phyloP scores from a whole-genome alignment of 192 early-diverging fungal genomes.

The Phycomyces blakesleeanus region DNA sequence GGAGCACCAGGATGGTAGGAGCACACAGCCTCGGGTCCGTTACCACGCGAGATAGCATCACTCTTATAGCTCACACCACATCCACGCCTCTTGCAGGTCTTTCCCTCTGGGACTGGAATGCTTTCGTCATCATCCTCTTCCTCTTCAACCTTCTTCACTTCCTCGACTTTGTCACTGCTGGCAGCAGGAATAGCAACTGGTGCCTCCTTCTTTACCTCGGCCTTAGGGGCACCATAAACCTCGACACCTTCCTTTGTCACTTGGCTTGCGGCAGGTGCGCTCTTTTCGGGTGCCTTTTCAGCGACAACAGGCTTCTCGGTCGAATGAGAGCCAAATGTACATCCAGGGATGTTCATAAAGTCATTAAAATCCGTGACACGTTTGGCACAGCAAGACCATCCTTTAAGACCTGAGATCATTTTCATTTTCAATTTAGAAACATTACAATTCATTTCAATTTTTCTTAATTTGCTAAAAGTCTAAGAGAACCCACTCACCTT shows the following conservation, averaged over 20 bases:
- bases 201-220: constrained; percentile 21
- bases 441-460: no score
- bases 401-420: constrained; percentile 54
- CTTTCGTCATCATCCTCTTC: constrained; percentile 71
- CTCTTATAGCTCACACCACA: constrained; percentile 69
- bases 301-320: constrained; percentile 25
- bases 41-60: constrained; percentile 50
- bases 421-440: neutral
- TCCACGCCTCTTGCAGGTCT: constrained; percentile 79
- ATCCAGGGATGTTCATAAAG: constrained; percentile 87
- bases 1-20: constrained; percentile 85
- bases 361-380: constrained; percentile 89
- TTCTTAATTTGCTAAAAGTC: neutral
- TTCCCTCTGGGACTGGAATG: constrained; percentile 64
- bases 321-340: constrained; percentile 74
- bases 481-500: constrained; percentile 56
- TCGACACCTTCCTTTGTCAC: constrained; percentile 34
- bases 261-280: constrained; percentile 23
- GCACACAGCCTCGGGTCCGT: constrained; percentile 57
- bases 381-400: constrained; percentile 93
- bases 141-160: constrained; percentile 38
- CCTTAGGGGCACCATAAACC: constrained; percentile 30
- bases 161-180: constrained; percentile 27
- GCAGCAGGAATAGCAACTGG: constrained; percentile 27
- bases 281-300: constrained; percentile 28